phyloP scores from a whole-genome alignment of 2,329 filamentous ascomycete genomes.

The Cladophialophora bantiana region DNA sequence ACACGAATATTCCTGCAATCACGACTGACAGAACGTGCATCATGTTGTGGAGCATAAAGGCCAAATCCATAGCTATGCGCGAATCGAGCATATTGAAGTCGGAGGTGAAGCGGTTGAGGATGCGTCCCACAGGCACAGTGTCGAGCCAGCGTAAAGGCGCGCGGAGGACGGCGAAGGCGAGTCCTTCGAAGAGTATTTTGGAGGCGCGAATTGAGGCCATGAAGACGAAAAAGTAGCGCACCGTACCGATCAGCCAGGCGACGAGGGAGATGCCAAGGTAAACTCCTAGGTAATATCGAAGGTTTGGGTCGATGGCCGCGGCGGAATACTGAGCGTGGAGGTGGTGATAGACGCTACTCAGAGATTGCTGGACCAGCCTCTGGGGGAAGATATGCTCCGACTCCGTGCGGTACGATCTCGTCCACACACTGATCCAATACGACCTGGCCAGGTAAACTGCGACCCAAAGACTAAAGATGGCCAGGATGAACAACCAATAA shows the following conservation, averaged over 20 bases:
- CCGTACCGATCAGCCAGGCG: conserved; percentile 63
- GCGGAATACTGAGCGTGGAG: conserved; percentile 24
- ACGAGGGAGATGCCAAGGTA: conserved; percentile 68
- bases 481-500: conserved; percentile 38
- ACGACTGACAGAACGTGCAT: conserved; percentile 71
- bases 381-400: conserved; percentile 19
- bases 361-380: conserved; percentile 31
- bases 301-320: conserved; percentile 43
- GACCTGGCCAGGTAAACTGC: conserved; percentile 43
- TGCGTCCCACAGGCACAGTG: conserved; percentile 76
- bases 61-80: conserved; percentile 68
- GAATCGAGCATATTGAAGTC: conserved; percentile 79
- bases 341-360: conserved; percentile 33
- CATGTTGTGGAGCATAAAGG: conserved; percentile 65
- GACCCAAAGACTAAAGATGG: conserved; percentile 37
- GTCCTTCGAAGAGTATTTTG: conserved; percentile 69
- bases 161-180: conserved; percentile 71
- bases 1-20: conserved; percentile 71
- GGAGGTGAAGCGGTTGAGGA: conserved; percentile 78
- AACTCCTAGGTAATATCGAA: conserved; percentile 71
- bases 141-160: conserved; percentile 81
- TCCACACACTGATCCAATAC: conserved; percentile 60
- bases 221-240: conserved; percentile 70
- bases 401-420: conserved; percentile 45
- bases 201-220: conserved; percentile 72